Evolutionary conservation across 1,284 basidiomycete genomes (phyloP), one percentile per base, ranked within the genome.

Genomic region (Cutaneotrichosporon cyanovorans): DNA sequence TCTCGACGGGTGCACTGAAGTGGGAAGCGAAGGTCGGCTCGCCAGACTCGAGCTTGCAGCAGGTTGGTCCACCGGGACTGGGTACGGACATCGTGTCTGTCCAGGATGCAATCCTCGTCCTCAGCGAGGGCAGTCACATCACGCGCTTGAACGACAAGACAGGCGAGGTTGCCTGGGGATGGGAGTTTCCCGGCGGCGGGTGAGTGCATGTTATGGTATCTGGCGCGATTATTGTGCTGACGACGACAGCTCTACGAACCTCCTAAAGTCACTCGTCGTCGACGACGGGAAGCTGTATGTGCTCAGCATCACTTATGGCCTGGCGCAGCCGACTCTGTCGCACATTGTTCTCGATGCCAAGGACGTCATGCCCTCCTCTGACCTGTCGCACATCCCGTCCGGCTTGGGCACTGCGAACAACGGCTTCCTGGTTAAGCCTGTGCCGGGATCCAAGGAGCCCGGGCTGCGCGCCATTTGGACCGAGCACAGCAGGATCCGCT

Each of bases 221-320:
- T n/a, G n/a, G n/a, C n/a, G n/a, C n/a, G n/a, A n/a, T n/a, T n/a
- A n/a, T n/a, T n/a, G 15, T 34, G 32, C 32, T 34, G 8, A 34
- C 16, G 20, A 18, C 25, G 43, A 14, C 53, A 85, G 83, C n/a
- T 81, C 80, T 1, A 75, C 80, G 5, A 75, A 81, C 5, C 72
- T 83, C 14, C 81, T 83, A 67, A 80, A 82, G 9, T 77, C 80
- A 47, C 59, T 90, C 21, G 63, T 80, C 11, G 56, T 76, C 0
- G 79, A 80, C 2, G 65, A 73, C 4, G 67, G 73, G 2, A 72
- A 79, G 0, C 66, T 87, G 21, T 87, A 84, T 60, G 73, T 80
- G n/a, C 66, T 86, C 18, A 85, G 84, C 1, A 71, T 86, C 22
- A 74, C 80, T 2, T 83, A 81, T 55, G 80, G 80, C 0, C 70